Percentiles rank a stretch among this genome's conserved stretches.
These are phyloP conservation scores for Pythium folliculosum DNA, from an alignment of 352 stramenopile genomes.

Conservation along the genomic window DNA sequence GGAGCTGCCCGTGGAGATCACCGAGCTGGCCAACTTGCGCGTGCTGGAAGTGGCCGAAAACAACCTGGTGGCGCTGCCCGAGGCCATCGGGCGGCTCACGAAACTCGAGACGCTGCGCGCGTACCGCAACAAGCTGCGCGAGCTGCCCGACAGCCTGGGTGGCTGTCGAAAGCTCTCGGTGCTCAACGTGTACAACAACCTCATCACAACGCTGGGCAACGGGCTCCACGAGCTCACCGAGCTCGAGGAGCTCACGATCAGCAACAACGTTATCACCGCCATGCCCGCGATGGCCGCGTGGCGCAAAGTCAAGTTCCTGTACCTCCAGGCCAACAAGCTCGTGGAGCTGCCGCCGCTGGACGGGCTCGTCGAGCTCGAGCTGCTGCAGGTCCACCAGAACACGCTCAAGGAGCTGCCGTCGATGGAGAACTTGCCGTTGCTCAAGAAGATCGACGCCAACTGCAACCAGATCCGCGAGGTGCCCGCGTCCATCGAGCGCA, in stretches of 20 bases:
- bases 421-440: slow-evolving; percentile 58
- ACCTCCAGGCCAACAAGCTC: slow-evolving; percentile 62
- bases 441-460: slow-evolving; percentile 82
- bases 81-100: slow-evolving; percentile 47
- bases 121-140: slow-evolving; percentile 54
- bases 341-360: slow-evolving; percentile 45
- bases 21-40: slow-evolving; percentile 45
- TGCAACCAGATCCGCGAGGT: slow-evolving; percentile 63
- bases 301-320: slow-evolving; percentile 59
- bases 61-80: slow-evolving; percentile 48
- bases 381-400: slow-evolving; percentile 69
- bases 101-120: slow-evolving; percentile 56
- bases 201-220: slow-evolving; percentile 46
- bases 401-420: slow-evolving; percentile 52
- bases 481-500: slow-evolving; percentile 48
- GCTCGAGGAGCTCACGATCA: slow-evolving; percentile 75
- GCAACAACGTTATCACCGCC: slow-evolving; percentile 51
- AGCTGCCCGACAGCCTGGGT: slow-evolving; percentile 52
- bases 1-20: slow-evolving; percentile 48
- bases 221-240: slow-evolving; percentile 52
- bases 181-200: slow-evolving; percentile 84
- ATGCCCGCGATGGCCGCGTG: slow-evolving; percentile 46
- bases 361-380: slow-evolving; percentile 55
- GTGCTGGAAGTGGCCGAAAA: slow-evolving; percentile 64
- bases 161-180: slow-evolving; percentile 50